phyloP scores from a whole-genome alignment of 257 asterid genomes.

The Eucommia ulmoides region DNA sequence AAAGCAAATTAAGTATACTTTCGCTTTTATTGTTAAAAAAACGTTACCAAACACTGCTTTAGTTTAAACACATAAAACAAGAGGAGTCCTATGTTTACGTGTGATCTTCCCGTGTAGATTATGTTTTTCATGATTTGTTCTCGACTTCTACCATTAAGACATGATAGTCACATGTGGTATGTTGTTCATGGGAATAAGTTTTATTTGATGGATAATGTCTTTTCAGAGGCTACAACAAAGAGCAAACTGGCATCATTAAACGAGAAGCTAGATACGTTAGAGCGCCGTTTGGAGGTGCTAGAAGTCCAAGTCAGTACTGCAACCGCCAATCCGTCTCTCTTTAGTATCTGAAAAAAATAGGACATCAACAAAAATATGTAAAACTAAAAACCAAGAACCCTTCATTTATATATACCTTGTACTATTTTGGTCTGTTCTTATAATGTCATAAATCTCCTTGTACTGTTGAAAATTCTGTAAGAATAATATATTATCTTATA shows the following conservation, averaged over 20 bases:
- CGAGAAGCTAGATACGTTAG: conserved; percentile 77
- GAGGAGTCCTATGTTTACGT: neutral
- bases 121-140: neutral
- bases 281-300: conserved; percentile 65
- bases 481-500: too few relatives aligned
- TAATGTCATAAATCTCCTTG: too few relatives aligned
- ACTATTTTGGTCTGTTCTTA: too few relatives aligned
- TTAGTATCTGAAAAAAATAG: conserved; percentile 3
- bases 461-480: too few relatives aligned
- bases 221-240: conserved; percentile 69
- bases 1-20: too few relatives aligned
- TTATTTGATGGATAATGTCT: neutral
- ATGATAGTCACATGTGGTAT: neutral
- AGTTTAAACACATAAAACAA: neutral
- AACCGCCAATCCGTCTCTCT: conserved; percentile 74
- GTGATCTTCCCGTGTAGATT: neutral
- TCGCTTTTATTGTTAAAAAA: too few relatives aligned
- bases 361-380: neutral
- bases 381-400: too few relatives aligned
- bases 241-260: conserved; percentile 57
- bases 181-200: neutral
- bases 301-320: conserved; percentile 90
- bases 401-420: too few relatives aligned
- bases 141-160: neutral
- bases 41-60: too few relatives aligned